These are phyloP conservation scores for Mucor sp. DNA, from an alignment of 371 early-diverging fungal species.

Conservation along the genomic window DNA sequence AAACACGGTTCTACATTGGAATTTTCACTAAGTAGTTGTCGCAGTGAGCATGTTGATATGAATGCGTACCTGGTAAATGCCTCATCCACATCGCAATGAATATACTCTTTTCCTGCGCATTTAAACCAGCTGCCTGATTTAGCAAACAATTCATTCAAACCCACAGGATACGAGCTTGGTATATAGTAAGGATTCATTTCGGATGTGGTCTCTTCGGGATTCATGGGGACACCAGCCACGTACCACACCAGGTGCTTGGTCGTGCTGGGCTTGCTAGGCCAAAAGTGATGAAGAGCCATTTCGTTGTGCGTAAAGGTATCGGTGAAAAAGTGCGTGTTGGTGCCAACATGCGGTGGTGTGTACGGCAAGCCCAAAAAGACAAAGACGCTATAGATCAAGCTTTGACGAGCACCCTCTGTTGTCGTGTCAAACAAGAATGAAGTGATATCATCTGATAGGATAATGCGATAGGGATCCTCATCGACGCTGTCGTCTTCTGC, in stretches of 20 bases:
- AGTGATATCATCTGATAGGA: constrained; percentile 74
- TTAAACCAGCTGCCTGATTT: constrained; percentile 42
- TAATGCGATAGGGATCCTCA: constrained; percentile 71
- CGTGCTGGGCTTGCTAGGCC: constrained; percentile 25
- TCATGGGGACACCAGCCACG: constrained; percentile 47
- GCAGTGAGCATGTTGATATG: background rate
- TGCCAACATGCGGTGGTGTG: constrained; percentile 56
- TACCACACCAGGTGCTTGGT: constrained; percentile 31
- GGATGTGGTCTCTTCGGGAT: constrained; percentile 30
- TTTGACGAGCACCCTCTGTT: constrained; percentile 36
- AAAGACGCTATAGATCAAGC: constrained; percentile 56
- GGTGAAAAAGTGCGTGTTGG: constrained; percentile 47
- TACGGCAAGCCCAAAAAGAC: constrained; percentile 58
- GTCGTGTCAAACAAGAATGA: constrained; percentile 61
- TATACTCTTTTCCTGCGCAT: constrained; percentile 20
- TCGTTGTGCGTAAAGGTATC: constrained; percentile 62
- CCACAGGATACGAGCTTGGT: constrained; percentile 57
- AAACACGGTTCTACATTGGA: constrained; percentile 57
- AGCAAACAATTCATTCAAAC: constrained; percentile 45
- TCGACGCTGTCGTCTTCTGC: constrained; percentile 34
- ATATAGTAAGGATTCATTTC: constrained; percentile 34
- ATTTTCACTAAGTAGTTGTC: constrained; percentile 33
- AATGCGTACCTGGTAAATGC: constrained; percentile 45
- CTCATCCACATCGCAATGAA: constrained; percentile 31
- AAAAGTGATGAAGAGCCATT: constrained; percentile 34